These are phyloP conservation scores for Ophiocordyceps camponoti-leonardi DNA, from an alignment of 2,329 filamentous ascomycete species.

Conservation along the genomic window DNA sequence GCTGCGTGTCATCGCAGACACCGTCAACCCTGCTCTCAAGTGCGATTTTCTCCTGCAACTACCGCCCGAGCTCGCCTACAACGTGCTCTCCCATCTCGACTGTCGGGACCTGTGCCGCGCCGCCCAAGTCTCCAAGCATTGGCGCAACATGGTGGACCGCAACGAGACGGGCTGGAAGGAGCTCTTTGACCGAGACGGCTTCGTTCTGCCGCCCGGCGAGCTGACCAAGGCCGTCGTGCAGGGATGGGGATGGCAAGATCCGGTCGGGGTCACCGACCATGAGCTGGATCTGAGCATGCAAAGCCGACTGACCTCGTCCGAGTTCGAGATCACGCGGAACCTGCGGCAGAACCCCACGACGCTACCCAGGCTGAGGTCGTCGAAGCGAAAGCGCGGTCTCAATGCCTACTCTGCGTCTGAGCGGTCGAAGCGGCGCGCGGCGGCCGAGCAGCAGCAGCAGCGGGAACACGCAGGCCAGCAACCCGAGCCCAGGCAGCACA, in stretches of 20 bases:
- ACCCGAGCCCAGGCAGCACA: constrained; percentile 27
- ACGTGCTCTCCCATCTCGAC: constrained; percentile 77
- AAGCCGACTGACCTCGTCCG: constrained; percentile 32
- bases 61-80: constrained; percentile 71
- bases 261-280: constrained; percentile 53
- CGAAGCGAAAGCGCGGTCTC: constrained; percentile 39
- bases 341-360: constrained; percentile 19
- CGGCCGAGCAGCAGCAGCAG: constrained; percentile 27
- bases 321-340: constrained; percentile 29
- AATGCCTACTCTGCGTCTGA: constrained; percentile 27
- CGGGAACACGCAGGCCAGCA: constrained; percentile 25
- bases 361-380: constrained; percentile 26
- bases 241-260: constrained; percentile 97
- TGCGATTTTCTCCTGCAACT: constrained; percentile 80
- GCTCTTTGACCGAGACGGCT: constrained; percentile 72
- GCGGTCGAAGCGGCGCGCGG: constrained; percentile 35
- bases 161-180: constrained; percentile 96
- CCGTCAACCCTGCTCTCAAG: constrained; percentile 86
- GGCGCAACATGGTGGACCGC: constrained; percentile 77
- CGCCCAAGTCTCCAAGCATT: constrained; percentile 85
- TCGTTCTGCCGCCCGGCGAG: constrained; percentile 61
- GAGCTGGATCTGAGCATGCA: constrained; percentile 63
- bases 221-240: constrained; percentile 71
- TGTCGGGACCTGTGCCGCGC: constrained; percentile 73
- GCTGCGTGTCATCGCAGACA: constrained; percentile 72